These are phyloP conservation scores for Funneliformis mosseae DNA, from an alignment of 192 early-diverging fungal genomes.

Conservation along the genomic window DNA sequence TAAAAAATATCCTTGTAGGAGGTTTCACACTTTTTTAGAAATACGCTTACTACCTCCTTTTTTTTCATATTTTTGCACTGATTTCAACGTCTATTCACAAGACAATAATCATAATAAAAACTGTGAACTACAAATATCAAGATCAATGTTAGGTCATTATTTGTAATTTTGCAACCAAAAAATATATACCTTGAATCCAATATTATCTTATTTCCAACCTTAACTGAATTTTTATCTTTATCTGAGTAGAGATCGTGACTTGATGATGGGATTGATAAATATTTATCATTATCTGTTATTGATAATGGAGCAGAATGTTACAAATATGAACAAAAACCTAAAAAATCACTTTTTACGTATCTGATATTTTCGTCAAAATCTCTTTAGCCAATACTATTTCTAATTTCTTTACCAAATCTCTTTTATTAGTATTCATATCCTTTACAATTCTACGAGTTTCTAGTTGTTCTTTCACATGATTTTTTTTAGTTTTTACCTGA, in stretches of 20 bases:
- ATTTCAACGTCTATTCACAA: background rate
- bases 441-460: background rate
- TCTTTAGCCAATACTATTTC: background rate
- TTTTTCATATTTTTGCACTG: background rate
- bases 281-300: too few species aligned
- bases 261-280: background rate
- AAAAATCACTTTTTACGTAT: too few species aligned
- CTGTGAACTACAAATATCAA: background rate
- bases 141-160: background rate
- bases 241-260: background rate
- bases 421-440: background rate
- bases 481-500: background rate
- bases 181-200: background rate
- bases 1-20: background rate
- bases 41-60: background rate
- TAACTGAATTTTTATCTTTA: background rate
- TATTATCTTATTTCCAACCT: background rate
- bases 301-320: too few species aligned
- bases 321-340: too few species aligned
- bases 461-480: background rate
- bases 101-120: background rate
- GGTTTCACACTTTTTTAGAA: background rate
- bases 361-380: background rate
- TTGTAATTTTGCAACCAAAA: background rate
- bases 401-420: background rate